A percentile compares a stretch with the other conserved stretches of the same genome.
Evolutionary conservation across 257 asterid genomes (phyloP).

Genomic region (Ligustrum vulgare): DNA sequence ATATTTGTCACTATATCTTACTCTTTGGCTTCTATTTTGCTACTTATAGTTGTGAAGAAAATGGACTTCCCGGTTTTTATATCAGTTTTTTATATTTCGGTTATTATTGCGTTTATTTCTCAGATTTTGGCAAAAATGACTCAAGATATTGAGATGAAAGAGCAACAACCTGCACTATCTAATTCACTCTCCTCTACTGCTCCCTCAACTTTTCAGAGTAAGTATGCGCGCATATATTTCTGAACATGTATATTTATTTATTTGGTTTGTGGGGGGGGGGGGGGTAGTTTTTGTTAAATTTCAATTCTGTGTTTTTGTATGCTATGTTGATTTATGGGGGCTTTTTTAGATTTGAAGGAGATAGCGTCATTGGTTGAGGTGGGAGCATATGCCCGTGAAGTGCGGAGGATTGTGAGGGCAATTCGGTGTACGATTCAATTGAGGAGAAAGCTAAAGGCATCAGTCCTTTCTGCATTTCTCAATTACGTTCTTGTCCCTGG

Average conservation of each 20-base stretch:
- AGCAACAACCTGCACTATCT: slow-evolving; percentile 59
- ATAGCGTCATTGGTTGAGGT: slow-evolving; percentile 74
- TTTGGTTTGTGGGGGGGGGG: background rate
- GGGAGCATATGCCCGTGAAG: slow-evolving; percentile 83
- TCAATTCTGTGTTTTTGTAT: slow-evolving; percentile 7
- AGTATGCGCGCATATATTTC: background rate
- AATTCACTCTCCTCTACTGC: slow-evolving; percentile 39
- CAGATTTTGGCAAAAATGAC: slow-evolving; percentile 63
- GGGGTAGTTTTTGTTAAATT: background rate
- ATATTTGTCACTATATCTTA: background rate
- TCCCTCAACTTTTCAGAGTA: slow-evolving; percentile 67
- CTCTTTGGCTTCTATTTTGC: background rate
- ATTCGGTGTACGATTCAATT: slow-evolving; percentile 76
- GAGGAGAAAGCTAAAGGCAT: slow-evolving; percentile 56
- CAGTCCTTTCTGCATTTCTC: slow-evolving; percentile 58
- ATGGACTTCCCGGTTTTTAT: slow-evolving; percentile 28
- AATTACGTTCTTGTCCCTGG: slow-evolving; percentile 54
- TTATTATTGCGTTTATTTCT: slow-evolving; percentile 30
- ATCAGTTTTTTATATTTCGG: slow-evolving; percentile 25
- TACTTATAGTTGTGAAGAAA: slow-evolving; percentile 2
- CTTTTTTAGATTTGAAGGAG: slow-evolving; percentile 64
- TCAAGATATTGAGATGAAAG: slow-evolving; percentile 92
- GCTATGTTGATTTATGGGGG: slow-evolving; percentile 8
- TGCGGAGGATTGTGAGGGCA: slow-evolving; percentile 74
- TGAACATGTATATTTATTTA: background rate